Evolutionary conservation across 2,329 filamentous ascomycete species (phyloP).

Genomic region (Diaporthe citrichinensis): DNA sequence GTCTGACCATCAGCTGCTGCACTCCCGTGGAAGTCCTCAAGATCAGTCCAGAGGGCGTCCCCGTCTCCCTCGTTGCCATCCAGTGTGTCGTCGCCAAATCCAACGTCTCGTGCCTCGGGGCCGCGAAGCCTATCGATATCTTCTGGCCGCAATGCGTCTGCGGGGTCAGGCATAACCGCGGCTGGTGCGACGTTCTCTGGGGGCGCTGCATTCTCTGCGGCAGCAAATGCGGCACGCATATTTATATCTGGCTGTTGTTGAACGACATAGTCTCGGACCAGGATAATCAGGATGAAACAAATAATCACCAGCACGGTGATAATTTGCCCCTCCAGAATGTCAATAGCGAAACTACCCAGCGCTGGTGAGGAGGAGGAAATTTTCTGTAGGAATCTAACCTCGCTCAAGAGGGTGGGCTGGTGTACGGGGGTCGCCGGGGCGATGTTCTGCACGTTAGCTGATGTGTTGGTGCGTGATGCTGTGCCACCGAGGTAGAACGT

Average conservation of each 20-base stretch:
- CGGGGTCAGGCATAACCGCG: slow-evolving; percentile 23
- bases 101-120: slow-evolving; percentile 35
- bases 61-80: slow-evolving; percentile 31
- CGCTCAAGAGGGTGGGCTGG: slow-evolving; percentile 66
- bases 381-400: slow-evolving; percentile 69
- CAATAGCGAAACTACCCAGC: slow-evolving; percentile 61
- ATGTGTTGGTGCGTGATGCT: slow-evolving; percentile 15
- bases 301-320: slow-evolving; percentile 94
- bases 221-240: slow-evolving; percentile 76
- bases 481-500: slow-evolving; percentile 40
- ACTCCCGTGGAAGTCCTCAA: neutral
- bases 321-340: slow-evolving; percentile 90
- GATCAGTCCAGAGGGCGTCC: neutral
- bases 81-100: slow-evolving; percentile 9
- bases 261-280: slow-evolving; percentile 97
- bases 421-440: slow-evolving; percentile 42
- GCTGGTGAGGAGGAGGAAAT: slow-evolving; percentile 73
- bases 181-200: slow-evolving; percentile 26
- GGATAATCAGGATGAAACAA: slow-evolving; percentile 95
- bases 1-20: slow-evolving; percentile 14
- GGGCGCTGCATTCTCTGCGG: slow-evolving; percentile 44
- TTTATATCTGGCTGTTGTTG: slow-evolving; percentile 97
- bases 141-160: slow-evolving; percentile 21
- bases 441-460: slow-evolving; percentile 36
- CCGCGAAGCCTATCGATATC: slow-evolving; percentile 33